Evolutionary conservation across 371 early-diverging fungal genomes (phyloP).

Genomic region (Mortierella sp.): DNA sequence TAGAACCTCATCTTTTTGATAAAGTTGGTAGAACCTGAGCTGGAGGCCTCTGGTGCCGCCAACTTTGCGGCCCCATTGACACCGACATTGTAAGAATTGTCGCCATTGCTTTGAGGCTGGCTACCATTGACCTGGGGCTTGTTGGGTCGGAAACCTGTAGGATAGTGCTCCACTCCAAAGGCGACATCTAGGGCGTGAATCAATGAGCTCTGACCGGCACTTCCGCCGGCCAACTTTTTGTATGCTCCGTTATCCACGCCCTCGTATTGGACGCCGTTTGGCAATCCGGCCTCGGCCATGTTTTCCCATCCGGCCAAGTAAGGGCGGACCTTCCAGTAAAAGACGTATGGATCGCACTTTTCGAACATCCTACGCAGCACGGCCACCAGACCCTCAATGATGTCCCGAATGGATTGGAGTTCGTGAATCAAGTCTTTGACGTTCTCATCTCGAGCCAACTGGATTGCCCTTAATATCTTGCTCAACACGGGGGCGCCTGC

Average conservation of each 20-base stretch:
- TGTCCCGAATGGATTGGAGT: conserved; percentile 64
- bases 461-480: conserved; percentile 68
- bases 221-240: conserved; percentile 90
- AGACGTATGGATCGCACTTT: conserved; percentile 93
- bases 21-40: conserved; percentile 69
- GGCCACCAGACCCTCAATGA: conserved; percentile 69
- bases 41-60: conserved; percentile 56
- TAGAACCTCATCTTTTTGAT: conserved; percentile 93
- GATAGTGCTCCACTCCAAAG: conserved; percentile 90
- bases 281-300: conserved; percentile 86
- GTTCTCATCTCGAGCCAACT: conserved; percentile 66
- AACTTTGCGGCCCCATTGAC: conserved; percentile 27
- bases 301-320: conserved; percentile 96
- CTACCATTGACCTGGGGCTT: conserved; percentile 27
- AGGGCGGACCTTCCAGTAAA: conserved; percentile 93
- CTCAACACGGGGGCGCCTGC: conserved; percentile 83
- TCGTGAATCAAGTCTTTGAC: conserved; percentile 58
- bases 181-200: conserved; percentile 94
- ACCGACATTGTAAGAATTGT: conserved; percentile 24
- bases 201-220: conserved; percentile 94
- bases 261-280: conserved; percentile 90
- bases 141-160: conserved; percentile 68
- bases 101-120: not conserved
- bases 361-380: conserved; percentile 90
- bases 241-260: conserved; percentile 83